Base-by-base conservation (phyloP, 306 rosid species). In the Arachis stenosperma region DNA sequence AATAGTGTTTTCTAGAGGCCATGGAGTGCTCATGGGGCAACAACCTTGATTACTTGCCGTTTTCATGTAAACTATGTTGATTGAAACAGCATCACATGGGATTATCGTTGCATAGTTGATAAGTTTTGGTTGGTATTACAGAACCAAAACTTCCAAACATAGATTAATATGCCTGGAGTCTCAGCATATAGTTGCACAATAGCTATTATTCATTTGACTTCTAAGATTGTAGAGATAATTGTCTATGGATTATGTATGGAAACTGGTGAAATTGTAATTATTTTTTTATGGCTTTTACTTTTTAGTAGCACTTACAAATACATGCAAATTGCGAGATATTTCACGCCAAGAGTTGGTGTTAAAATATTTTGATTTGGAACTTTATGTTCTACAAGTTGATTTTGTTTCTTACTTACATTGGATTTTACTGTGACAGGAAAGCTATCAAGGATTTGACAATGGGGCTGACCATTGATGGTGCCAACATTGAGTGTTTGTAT, bases 381-480 rank as follows among this genome's bases (percentile, higher is more conserved):
- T 78, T 8, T 79, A 6, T 52, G 61, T 46, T 69, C 54, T 42
- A n/a, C 61, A 71, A 47, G 43, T 64, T 56, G 57, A 54, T 52
- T 65, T 67, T 70, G n/a, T 73, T 63, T 67, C 53, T 73, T 48
- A 61, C 27, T 81, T 79, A 29, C 81, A 57, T 75, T 70, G 72
- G 67, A 64, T 59, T 79, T 61, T 50, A 62, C 37, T 73, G 30
- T 71, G 78, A 82, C 94, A 93, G 98, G 88, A 91, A 89, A 76
- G 98, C 98, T 75, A 89, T 91, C 69, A 84, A 88, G 77, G 97
- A 91, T 80, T 85, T 94, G 81, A 86, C 98, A n/a, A 77, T 73
- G 75, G 97, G 86, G 66, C 83, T 94, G 88, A 91, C 81, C 83
- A 84, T 94, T 76, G 98, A 89, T 78, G 76, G 73, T 70, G 75